These are phyloP conservation scores for Leptomonas seymouri DNA, from an alignment of 208 protist species.

Conservation along the genomic window DNA sequence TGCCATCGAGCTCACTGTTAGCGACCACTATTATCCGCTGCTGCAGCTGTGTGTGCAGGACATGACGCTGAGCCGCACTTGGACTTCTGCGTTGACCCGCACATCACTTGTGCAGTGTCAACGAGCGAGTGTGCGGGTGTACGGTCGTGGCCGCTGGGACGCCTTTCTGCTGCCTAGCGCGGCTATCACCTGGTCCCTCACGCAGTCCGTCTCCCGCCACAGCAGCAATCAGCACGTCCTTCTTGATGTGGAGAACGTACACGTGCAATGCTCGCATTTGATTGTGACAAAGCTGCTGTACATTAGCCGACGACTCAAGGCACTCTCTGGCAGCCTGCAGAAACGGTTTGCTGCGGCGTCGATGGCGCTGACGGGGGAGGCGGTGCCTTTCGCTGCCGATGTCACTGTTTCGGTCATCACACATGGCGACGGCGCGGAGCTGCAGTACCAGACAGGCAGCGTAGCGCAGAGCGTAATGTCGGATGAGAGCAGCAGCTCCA, in stretches of 20 bases:
- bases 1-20: constrained; percentile 55
- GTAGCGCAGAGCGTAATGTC: background rate
- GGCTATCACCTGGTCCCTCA: constrained; percentile 41
- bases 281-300: constrained; percentile 68
- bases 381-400: background rate
- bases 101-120: constrained; percentile 43
- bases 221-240: constrained; percentile 50
- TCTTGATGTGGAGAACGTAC: constrained; percentile 52
- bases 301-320: constrained; percentile 35
- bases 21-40: constrained; percentile 71
- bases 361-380: background rate
- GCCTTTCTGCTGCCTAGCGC: constrained; percentile 47
- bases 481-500: background rate
- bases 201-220: constrained; percentile 48
- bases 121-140: constrained; percentile 47
- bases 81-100: constrained; percentile 16
- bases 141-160: constrained; percentile 82
- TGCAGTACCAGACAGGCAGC: background rate
- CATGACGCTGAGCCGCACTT: constrained; percentile 38
- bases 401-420: background rate
- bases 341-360: constrained; percentile 17
- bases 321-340: constrained; percentile 15
- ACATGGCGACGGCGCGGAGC: background rate
- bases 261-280: constrained; percentile 61
- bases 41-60: constrained; percentile 44